Base-by-base conservation (phyloP, 2,329 filamentous ascomycete species). In the Aspergillus ruber region DNA sequence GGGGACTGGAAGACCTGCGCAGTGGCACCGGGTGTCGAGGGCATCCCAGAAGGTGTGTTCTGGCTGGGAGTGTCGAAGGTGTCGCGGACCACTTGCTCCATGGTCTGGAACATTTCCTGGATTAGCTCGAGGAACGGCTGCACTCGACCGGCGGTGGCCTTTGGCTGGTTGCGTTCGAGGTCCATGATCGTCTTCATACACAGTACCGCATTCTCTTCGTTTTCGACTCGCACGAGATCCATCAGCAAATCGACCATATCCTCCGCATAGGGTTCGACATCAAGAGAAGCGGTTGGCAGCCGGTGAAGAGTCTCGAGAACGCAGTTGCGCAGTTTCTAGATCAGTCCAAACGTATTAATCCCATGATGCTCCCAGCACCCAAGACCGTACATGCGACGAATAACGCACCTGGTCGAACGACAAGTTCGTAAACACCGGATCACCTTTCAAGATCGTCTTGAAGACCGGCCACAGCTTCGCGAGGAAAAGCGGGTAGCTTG, bases 131-230 rank as follows among this genome's bases (percentile, higher is more conserved):
- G 74, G 67, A 98, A 98, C 2, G 83, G 80, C 67, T 97, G 91
- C 3, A 96, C 90, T 64, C 88, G 90, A 49, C 81, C 78, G n/a
- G 74, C 72, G 6, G 96, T 82, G 21, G 85, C 83, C 71, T 91
- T 94, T 48, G 85, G 82, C 69, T 97, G 91, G 64, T 95, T 89
- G 43, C 93, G 84, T 78, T 95, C 89, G 55, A 97, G 85, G 64
- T 99, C 93, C 75, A 95, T 96, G 44, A 95, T 89, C 12, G 91
- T 95, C 76, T 98, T 98, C 72, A 99, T 89, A 66, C 91, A 96
- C 53, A 98, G 74, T n/a, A 94, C 89, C 2, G 91, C 93, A 76
- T 98, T 99, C 54, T 99, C 93, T 71, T 99, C 93, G 60, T 98
- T 98, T 69, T 99, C 93, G 38, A 83, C 85, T 57, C 85, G 84